Evolutionary conservation across 192 early-diverging fungal genomes (phyloP), one percentile per base, ranked within the genome.

Genomic region (Coemansia sp.): DNA sequence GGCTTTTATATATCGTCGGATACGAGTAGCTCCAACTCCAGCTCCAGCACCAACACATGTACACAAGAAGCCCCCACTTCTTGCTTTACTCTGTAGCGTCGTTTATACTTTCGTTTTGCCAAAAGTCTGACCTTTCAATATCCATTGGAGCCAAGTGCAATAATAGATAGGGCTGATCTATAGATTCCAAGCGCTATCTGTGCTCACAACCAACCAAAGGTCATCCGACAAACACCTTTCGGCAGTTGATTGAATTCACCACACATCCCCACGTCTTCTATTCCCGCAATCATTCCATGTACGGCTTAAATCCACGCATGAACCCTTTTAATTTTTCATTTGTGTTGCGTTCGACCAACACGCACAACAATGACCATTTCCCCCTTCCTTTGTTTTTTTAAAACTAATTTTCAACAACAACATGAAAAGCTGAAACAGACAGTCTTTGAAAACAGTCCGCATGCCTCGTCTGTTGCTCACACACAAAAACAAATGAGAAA

Each of bases 241-340:
- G 45, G 45, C 45, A 48, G 11, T n/a, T 48, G 45, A 18, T 18
- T 48, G 16, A 48, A 48, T 48, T n/a, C n/a, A 5, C 49, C 23
- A 12, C 49, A 10, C 49, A 6, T 48, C 11, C 14, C 45, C 45
- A 14, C 45, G 14, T n/a, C 3, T n/a, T 48, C n/a, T n/a, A n/a
- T 48, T 12, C 45, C 45, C 45, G 45, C 45, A 48, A 10, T 6
- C 45, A 52, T 21, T 12, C 23, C 49, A 52, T 52, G 49, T 24
- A 52, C 21, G 49, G 49, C 49, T 52, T 52, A 52, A 6, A 24
- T 52, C 49, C 49, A 52, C 49, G 6, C 49, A 10, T 52, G 49
- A 52, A 52, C 49, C 49, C 49, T 52, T 48, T 39, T 39, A 7
- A n/a, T 14, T 48, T 48, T 48, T 48, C n/a, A n/a, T n/a, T n/a